Evolutionary conservation across 139 green algal species (phyloP).

Genomic region (Tetradesmus lagerheimii): DNA sequence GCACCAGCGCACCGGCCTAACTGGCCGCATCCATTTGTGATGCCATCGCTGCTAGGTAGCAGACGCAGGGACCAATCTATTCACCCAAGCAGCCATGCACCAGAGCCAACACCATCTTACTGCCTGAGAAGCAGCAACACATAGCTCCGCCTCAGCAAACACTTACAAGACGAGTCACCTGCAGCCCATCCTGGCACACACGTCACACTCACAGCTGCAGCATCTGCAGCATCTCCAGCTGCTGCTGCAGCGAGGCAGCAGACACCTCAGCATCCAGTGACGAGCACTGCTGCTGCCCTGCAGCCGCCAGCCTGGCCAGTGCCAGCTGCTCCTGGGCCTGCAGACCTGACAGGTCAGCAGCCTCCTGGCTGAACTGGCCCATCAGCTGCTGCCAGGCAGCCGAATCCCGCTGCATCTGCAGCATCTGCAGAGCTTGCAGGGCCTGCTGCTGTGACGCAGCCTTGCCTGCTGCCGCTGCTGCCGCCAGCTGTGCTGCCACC

Average conservation of each 20-base stretch:
- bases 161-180: too few species aligned
- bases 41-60: too few species aligned
- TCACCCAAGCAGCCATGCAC: too few species aligned
- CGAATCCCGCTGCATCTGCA: not conserved
- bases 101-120: not conserved
- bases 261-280: conserved; percentile 7
- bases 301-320: not conserved
- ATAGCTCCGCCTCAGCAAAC: not conserved
- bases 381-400: not conserved
- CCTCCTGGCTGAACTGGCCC: not conserved
- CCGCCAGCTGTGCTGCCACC: not conserved
- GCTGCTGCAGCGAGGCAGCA: conserved; percentile 32
- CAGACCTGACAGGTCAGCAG: not conserved
- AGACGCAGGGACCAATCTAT: too few species aligned
- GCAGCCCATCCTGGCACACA: not conserved
- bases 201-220: conserved; percentile 16
- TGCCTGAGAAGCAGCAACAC: not conserved
- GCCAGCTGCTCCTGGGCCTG: not conserved
- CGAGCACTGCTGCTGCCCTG: not conserved
- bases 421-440: not conserved
- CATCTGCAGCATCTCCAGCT: conserved; percentile 39
- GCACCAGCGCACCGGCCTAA: too few species aligned
- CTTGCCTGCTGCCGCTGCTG: conserved; percentile 4
- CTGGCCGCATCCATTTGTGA: too few species aligned
- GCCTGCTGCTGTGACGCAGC: not conserved